Conservation (phyloP, 2,329 filamentous ascomycete species). For the Alternaria longipes region DNA sequence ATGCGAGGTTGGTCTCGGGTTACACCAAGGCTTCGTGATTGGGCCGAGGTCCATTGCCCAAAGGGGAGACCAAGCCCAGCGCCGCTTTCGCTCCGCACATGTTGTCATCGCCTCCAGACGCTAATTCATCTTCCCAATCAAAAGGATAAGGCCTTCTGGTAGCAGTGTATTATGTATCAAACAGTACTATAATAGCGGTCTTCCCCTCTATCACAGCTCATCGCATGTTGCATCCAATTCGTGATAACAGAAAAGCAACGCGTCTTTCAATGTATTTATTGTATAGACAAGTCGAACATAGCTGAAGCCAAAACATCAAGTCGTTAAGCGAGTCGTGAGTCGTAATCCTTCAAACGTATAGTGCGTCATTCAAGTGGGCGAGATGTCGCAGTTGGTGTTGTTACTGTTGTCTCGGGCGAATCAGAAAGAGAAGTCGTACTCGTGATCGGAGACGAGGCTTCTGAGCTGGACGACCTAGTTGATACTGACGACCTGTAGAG, state of each 20-base stretch:
- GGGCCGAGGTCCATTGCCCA: constrained; percentile 29
- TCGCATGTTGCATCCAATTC: background rate
- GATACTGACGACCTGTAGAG: background rate
- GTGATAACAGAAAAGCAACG: background rate
- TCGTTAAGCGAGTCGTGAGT: background rate
- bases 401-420: background rate
- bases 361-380: background rate
- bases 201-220: too few relatives aligned
- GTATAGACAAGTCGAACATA: background rate
- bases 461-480: background rate
- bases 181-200: background rate
- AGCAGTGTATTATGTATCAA: background rate
- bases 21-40: constrained; percentile 15
- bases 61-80: constrained; percentile 20
- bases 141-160: too few relatives aligned
- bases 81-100: constrained; percentile 3
- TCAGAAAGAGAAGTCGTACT: background rate
- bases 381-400: background rate
- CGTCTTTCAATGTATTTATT: background rate
- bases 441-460: background rate
- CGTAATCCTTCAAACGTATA: background rate
- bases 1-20: constrained; percentile 20
- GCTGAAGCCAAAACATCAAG: background rate
- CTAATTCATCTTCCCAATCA: background rate
- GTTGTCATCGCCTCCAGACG: background rate